A percentile compares a stretch with the other conserved stretches of the same genome.
Conservation (phyloP, 2,329 filamentous ascomycete species). For the Fonsecaea monophora region DNA sequence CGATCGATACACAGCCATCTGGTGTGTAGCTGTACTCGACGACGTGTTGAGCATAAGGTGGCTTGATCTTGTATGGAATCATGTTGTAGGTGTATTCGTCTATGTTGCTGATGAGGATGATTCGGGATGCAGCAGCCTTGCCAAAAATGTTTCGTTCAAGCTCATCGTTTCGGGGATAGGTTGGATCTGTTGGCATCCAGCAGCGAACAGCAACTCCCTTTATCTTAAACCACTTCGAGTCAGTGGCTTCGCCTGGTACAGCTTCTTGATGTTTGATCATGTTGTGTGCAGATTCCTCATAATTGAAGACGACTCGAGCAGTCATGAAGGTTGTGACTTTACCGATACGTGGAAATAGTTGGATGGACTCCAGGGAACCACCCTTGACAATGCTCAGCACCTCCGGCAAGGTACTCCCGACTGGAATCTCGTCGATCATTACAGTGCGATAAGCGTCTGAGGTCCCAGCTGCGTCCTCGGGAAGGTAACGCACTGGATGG, state of each 20-base stretch:
- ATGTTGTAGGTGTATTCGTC: conserved; percentile 18
- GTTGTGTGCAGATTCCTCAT: conserved; percentile 32
- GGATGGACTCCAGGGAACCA: conserved; percentile 36
- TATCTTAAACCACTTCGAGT: conserved; percentile 31
- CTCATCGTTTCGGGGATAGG: conserved; percentile 36
- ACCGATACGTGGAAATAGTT: conserved; percentile 37
- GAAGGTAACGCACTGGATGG: conserved; percentile 37
- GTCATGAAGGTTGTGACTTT: conserved; percentile 34
- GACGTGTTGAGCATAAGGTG: conserved; percentile 21
- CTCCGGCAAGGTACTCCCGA: conserved; percentile 30
- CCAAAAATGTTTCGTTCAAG: conserved; percentile 35
- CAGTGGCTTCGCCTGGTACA: background rate
- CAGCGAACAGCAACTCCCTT: conserved; percentile 28
- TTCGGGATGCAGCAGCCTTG: conserved; percentile 29
- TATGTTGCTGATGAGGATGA: conserved; percentile 34
- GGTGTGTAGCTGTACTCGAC: conserved; percentile 33
- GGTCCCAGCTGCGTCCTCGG: conserved; percentile 29
- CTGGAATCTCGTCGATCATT: conserved; percentile 39
- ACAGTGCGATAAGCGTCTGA: conserved; percentile 39
- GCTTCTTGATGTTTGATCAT: conserved; percentile 33
- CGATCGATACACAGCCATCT: conserved; percentile 35
- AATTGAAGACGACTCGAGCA: conserved; percentile 37
- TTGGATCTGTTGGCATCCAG: conserved; percentile 39
- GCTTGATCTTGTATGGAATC: conserved; percentile 24
- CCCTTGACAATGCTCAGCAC: conserved; percentile 33